Conservation (phyloP, 345 rosid species). For the Brassica juncea region DNA sequence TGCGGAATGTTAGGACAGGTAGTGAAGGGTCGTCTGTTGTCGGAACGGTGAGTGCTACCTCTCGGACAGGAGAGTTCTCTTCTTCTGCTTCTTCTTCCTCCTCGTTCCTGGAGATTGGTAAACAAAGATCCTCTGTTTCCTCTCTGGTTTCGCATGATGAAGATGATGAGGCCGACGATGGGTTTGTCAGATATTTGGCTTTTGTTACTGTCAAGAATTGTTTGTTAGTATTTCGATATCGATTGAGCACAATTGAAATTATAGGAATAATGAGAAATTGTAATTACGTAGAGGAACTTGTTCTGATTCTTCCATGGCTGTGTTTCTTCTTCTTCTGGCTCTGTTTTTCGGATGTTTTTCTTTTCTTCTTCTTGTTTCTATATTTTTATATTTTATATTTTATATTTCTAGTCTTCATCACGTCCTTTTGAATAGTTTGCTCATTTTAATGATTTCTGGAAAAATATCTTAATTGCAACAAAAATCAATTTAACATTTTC, state of each 20-base stretch:
- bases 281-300: constrained; percentile 38
- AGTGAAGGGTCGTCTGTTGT: constrained; percentile 80
- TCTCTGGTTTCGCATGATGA: constrained; percentile 36
- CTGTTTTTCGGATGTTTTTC: no score
- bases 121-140: constrained; percentile 27
- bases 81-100: constrained; percentile 7
- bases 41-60: constrained; percentile 93
- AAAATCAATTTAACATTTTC: neutral
- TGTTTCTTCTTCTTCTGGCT: neutral
- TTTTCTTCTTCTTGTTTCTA: neutral
- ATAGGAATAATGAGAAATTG: neutral
- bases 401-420: constrained; percentile 28
- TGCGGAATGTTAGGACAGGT: constrained; percentile 86
- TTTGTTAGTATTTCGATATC: constrained; percentile 1
- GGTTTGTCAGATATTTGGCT: constrained; percentile 3
- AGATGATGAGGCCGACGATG: constrained; percentile 27
- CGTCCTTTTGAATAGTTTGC: constrained; percentile 25
- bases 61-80: constrained; percentile 81
- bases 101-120: constrained; percentile 14
- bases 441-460: neutral
- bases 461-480: neutral
- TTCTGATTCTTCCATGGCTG: constrained; percentile 42
- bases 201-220: constrained; percentile 30
- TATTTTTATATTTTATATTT: constrained; percentile 18
- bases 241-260: neutral